Conservation (phyloP, 257 asterid genomes). For the Verbena officinalis region DNA sequence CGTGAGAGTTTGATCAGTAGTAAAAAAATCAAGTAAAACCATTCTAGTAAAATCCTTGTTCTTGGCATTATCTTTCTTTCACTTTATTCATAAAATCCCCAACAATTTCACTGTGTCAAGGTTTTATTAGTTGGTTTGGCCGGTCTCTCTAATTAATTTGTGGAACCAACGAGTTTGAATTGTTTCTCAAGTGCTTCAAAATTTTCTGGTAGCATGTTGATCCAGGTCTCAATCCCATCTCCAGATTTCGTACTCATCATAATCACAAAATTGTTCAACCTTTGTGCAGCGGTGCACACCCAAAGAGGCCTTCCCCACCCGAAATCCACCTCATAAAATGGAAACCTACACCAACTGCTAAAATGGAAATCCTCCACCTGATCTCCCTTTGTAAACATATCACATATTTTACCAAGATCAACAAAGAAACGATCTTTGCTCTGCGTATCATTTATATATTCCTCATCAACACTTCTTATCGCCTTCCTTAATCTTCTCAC, state of each 20-base stretch:
- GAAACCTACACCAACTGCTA: slow-evolving; percentile 59
- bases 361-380: slow-evolving; percentile 30
- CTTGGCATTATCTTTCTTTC: no score
- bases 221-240: slow-evolving; percentile 55
- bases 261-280: slow-evolving; percentile 35
- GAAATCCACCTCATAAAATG: slow-evolving; percentile 51
- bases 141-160: no score
- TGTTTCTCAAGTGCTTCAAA: background rate
- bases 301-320: slow-evolving; percentile 55
- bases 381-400: slow-evolving; percentile 16
- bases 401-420: background rate
- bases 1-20: no score
- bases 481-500: slow-evolving; percentile 32
- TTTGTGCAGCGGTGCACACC: slow-evolving; percentile 37
- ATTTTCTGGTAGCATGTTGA: slow-evolving; percentile 31
- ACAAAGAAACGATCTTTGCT: background rate
- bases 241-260: slow-evolving; percentile 44
- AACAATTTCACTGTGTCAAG: no score
- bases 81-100: no score
- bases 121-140: no score
- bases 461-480: slow-evolving; percentile 32
- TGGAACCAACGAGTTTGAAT: slow-evolving; percentile 9
- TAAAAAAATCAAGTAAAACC: no score
- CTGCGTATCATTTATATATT: slow-evolving; percentile 27
- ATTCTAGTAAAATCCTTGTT: no score